phyloP scores from a whole-genome alignment of 257 asterid species.

The Solanum etuberosum region DNA sequence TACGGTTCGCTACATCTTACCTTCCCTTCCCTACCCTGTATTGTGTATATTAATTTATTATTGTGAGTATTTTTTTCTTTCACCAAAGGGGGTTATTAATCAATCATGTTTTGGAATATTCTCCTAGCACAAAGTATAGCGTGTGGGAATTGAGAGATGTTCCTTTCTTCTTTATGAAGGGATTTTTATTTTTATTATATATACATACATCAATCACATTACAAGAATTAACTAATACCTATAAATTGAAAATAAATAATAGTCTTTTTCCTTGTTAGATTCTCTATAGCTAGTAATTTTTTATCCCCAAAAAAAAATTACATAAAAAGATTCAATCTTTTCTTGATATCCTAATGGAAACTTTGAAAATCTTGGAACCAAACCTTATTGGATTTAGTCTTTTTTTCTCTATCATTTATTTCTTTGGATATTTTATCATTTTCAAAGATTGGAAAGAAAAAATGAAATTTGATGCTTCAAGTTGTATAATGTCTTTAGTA shows the following conservation, averaged over 20 bases:
- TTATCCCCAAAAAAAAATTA: background rate
- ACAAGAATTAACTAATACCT: background rate
- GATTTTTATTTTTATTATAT: background rate
- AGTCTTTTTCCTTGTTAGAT: background rate
- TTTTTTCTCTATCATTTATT: constrained; percentile 36
- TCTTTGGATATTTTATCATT: constrained; percentile 26
- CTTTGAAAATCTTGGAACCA: background rate
- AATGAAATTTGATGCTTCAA: constrained; percentile 42
- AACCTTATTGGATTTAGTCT: constrained; percentile 18
- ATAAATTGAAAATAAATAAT: background rate
- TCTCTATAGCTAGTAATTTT: background rate
- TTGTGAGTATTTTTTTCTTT: background rate
- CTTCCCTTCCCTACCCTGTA: background rate
- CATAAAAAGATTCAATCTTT: background rate
- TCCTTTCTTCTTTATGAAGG: background rate
- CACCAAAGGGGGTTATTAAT: background rate
- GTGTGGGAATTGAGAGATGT: background rate
- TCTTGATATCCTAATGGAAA: background rate
- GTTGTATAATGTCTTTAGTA: constrained; percentile 55
- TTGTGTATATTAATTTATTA: too few species aligned
- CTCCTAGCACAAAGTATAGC: constrained; percentile 21
- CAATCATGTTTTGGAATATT: constrained; percentile 23
- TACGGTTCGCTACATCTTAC: too few species aligned
- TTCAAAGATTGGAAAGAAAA: constrained; percentile 49
- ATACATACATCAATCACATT: background rate